Evolutionary conservation across 2,329 filamentous ascomycete genomes (phyloP).

Genomic region (Trichoderma simmonsii): DNA sequence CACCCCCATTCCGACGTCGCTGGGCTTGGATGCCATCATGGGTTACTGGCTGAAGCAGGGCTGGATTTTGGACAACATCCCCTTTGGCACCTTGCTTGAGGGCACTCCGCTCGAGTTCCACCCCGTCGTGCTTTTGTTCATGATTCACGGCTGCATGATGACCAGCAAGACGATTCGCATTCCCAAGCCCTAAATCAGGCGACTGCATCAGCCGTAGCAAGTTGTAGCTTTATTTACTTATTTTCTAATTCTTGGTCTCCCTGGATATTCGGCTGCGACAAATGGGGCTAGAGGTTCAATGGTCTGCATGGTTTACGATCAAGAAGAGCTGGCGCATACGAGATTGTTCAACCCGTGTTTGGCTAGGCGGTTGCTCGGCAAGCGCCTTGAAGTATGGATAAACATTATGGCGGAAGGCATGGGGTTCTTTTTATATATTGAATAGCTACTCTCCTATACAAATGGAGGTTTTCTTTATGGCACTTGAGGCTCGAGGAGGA

Average conservation of each 20-base stretch:
- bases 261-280: conserved; percentile 11
- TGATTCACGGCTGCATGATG: conserved; percentile 91
- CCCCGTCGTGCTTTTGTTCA: conserved; percentile 74
- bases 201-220: background rate
- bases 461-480: background rate
- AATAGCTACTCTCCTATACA: background rate
- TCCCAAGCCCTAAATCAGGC: conserved; percentile 66
- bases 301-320: conserved; percentile 8
- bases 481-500: background rate
- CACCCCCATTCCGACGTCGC: conserved; percentile 88
- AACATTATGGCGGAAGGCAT: background rate
- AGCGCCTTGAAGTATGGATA: background rate
- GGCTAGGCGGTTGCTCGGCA: background rate
- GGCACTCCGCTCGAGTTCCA: conserved; percentile 78
- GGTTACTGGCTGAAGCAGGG: conserved; percentile 81
- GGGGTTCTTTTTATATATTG: background rate
- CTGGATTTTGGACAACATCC: conserved; percentile 76
- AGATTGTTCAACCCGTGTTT: background rate
- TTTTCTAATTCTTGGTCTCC: background rate
- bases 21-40: conserved; percentile 79
- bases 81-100: conserved; percentile 64
- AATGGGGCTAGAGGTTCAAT: conserved; percentile 6
- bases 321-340: conserved; percentile 5
- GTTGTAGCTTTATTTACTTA: background rate
- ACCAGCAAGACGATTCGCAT: conserved; percentile 92